Evolutionary conservation across 345 rosid species (phyloP), one percentile per base, ranked within the genome.

Genomic region (Noccaea bulbosa): DNA sequence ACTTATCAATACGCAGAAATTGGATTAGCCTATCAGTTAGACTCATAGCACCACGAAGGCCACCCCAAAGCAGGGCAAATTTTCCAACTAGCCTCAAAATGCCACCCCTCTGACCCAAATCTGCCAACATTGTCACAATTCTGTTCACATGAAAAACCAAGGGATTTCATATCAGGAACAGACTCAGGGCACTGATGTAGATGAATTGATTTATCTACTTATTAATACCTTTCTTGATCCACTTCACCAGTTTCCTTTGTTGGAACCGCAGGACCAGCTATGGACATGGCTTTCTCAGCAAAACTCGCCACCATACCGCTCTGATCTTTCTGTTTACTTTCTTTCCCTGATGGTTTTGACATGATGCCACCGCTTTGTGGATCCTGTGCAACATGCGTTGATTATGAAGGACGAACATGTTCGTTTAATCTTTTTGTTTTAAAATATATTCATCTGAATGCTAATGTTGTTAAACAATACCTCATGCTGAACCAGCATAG

Each of bases 21-120:
- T 62, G 74, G 79, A 94, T 89, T 67, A 91, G 89, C 81, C 52
- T 86, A 63, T 85, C 90, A 46, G 94, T 91, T 77, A 91, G 79
- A 86, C 97, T 91, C 87, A 88, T 78, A 61, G 99, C 97, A 79
- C 95, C 97, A 34, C 99, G 97, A 68, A 94, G 74, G 65, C 99
- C 99, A 80, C 96, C 99, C 99, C 99, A 94, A 81, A 94, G 97
- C 86, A 94, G 75, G 64, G 99, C 99, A 80, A 91, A 59, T 81
- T 94, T 94, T 53, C 97, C 91, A 77, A 91, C 89, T 62, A 94
- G 85, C 81, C 35, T 85, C 81, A 89, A 61, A 66, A 91, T 71
- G 67, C 99, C 99, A 75, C 99, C 99, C 84, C 77, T 91, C 83
- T 94, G 97, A 59, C 96, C 99, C 81, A 84, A 77, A 51, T 87